Base-by-base conservation (phyloP, 2,329 filamentous ascomycete species). In the Decorospora gaudefroyi region DNA sequence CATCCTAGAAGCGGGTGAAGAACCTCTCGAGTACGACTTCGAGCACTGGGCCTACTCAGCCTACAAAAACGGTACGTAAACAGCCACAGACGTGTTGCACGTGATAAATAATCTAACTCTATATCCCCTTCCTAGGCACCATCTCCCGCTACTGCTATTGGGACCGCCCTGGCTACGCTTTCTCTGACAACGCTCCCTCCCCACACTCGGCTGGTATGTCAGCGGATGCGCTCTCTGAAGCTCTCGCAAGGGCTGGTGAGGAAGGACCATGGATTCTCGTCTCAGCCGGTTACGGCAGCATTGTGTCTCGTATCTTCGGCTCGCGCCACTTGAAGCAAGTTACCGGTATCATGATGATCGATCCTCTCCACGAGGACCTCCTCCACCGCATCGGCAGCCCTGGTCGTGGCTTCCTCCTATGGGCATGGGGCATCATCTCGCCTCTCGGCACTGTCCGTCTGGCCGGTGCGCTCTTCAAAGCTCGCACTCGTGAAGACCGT, bases 111-210 rank as follows among this genome's bases (percentile, higher is more conserved):
- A n/a, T n/a, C n/a, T n/a, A n/a, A n/a, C n/a, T n/a, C n/a, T n/a
- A n/a, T n/a, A n/a, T n/a, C n/a, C n/a, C n/a, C n/a, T n/a, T n/a
- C n/a, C n/a, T n/a, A n/a, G n/a, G 89, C 26, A 88, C 86, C 31
- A 93, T 99, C 59, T 76, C 78, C 42, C 84, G 92, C 47, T 97
- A 95, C 74, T 99, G 93, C 77, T 96, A 96, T 71, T 91, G 89
- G 67, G 93, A 99, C 67, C 86, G 93, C 15, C 93, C 93, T 1
- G 93, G 93, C 1, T 81, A 92, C 42, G 92, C 81, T 5, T 96
- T 90, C 85, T 83, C 83, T 32, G 93, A 99, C 71, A 92, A 93
- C 42, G 90, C 92, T 0, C 93, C 93, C 2, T 96, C 91, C 4
- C 93, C 93, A 0, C 85, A 96, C 59, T 95, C 89, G 4, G 92